Base-by-base conservation (phyloP, 169 alveolate genomes). In the Plasmodium fragile region DNA sequence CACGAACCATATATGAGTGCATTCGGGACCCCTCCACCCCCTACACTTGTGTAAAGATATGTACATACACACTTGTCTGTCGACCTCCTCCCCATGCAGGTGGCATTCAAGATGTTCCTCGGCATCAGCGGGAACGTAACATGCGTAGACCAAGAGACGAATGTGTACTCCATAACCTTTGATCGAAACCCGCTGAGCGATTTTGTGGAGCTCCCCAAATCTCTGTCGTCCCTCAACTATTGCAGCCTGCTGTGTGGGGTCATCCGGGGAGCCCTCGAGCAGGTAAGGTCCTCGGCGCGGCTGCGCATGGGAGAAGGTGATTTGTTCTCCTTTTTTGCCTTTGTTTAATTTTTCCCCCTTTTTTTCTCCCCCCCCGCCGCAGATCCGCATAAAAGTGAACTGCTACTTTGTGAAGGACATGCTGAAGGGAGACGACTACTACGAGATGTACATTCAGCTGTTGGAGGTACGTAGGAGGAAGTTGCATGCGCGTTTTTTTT, bases 341-440 rank as follows among this genome's bases (percentile, higher is more conserved):
- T 75, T 11, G 11, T 36, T 32, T n/a, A 30, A n/a, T 2, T 30
- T 13, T 73, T 36, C 16, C 45, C 45, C 45, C 2, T 39, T 32
- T 73, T 73, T 13, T 4, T 7, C 0, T 75, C 59, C 39, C 55
- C 59, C 72, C 0, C 28, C 52, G 16, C 1, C 71, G 16, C 90
- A 96, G 97, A 82, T 96, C 70, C 96, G 95, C 94, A 95, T 96
- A 39, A 92, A 92, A 81, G 97, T 96, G 13, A 85, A 92, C 65
- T 96, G 97, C 77, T 94, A 96, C 87, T 96, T 96, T 94, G 96
- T 95, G 34, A 96, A 95, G 95, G 97, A 96, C 93, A 93, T 95
- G 97, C 89, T 96, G 28, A 96, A 96, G 92, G 97, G 97, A 59
- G 96, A 96, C 49, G 96, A 95, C 18, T 80, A 82, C 25, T 96